These are phyloP conservation scores for Arthroderma uncinatum DNA, from an alignment of 2,329 filamentous ascomycete species.

Conservation along the genomic window DNA sequence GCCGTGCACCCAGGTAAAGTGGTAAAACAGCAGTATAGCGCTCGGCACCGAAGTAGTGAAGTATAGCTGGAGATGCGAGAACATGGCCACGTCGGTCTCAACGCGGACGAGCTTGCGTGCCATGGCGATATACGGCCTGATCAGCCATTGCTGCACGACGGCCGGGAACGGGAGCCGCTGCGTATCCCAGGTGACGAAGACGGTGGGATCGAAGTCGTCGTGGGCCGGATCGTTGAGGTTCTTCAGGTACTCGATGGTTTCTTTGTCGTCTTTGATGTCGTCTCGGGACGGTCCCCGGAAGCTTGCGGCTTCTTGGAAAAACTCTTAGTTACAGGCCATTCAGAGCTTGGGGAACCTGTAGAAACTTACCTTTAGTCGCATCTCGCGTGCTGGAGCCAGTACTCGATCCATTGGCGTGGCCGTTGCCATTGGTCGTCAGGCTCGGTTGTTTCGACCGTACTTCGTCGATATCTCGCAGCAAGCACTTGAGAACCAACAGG, in stretches of 20 bases:
- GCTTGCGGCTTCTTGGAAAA: background rate
- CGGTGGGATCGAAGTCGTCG: constrained; percentile 44
- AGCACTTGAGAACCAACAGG: constrained; percentile 7
- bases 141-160: constrained; percentile 39
- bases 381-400: background rate
- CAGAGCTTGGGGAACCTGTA: background rate
- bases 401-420: background rate
- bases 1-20: constrained; percentile 58
- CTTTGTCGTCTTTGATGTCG: constrained; percentile 14
- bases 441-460: background rate
- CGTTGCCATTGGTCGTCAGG: background rate
- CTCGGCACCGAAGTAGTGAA: constrained; percentile 58
- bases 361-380: background rate
- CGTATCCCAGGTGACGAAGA: constrained; percentile 44
- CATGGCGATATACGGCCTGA: constrained; percentile 49
- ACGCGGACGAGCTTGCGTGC: constrained; percentile 50
- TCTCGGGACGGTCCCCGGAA: background rate
- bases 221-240: constrained; percentile 40
- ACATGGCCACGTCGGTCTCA: constrained; percentile 63
- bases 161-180: constrained; percentile 33
- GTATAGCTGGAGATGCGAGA: constrained; percentile 66
- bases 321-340: background rate
- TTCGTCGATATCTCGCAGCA: constrained; percentile 6
- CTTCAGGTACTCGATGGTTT: constrained; percentile 36
- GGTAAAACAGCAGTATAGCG: constrained; percentile 51